Evolutionary conservation across 495 filamentous ascomycete genomes (phyloP).

Genomic region (Annulohypoxylon bovei): DNA sequence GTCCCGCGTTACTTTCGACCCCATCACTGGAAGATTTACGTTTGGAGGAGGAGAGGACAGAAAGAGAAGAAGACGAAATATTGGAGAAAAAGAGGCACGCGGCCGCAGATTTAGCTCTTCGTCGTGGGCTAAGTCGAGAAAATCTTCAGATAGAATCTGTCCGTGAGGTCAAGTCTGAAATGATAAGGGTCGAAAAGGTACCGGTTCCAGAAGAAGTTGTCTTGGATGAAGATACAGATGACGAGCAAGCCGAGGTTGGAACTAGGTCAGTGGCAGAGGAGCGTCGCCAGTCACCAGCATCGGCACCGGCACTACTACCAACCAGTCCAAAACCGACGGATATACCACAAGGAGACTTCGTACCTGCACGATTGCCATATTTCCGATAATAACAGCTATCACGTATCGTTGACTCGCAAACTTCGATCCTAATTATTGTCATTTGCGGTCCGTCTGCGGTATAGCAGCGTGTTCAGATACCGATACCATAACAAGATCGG

Average conservation of each 20-base stretch:
- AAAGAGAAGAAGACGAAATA: constrained; percentile 73
- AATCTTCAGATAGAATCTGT: constrained; percentile 40
- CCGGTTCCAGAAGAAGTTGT: constrained; percentile 38
- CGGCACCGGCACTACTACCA: constrained; percentile 1
- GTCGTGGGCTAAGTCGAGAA: constrained; percentile 69
- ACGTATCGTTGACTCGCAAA: background rate
- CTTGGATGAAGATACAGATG: constrained; percentile 38
- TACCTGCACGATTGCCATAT: constrained; percentile 45
- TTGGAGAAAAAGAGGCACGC: constrained; percentile 75
- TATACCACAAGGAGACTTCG: constrained; percentile 34
- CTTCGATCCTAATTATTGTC: background rate
- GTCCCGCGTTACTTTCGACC: constrained; percentile 46
- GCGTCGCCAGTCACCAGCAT: background rate
- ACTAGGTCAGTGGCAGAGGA: constrained; percentile 18
- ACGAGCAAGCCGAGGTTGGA: constrained; percentile 27
- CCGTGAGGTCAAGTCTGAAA: constrained; percentile 46
- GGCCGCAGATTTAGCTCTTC: constrained; percentile 75
- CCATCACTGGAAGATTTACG: constrained; percentile 78
- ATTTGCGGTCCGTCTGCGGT: background rate
- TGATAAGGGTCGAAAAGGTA: constrained; percentile 38
- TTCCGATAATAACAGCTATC: constrained; percentile 29
- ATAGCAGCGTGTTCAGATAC: background rate
- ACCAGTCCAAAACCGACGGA: constrained; percentile 3
- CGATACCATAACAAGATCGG: background rate
- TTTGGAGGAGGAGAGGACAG: constrained; percentile 76